phyloP scores from a whole-genome alignment of 768 basidiomycete species.

The Lactifluus volemus region DNA sequence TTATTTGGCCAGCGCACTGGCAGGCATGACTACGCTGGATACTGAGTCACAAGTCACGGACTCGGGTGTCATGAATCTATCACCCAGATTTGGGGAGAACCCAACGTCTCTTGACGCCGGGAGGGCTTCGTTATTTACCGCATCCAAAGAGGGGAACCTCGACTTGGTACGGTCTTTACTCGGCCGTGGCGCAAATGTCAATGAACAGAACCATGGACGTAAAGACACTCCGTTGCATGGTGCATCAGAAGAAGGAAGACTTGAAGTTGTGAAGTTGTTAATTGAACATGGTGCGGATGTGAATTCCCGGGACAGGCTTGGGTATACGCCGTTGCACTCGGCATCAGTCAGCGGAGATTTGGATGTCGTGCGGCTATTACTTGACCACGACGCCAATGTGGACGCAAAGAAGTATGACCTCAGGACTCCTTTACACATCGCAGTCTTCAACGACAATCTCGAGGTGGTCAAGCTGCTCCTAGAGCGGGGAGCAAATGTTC shows the following conservation, averaged over 20 bases:
- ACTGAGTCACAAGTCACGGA: neutral
- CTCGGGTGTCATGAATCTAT: neutral
- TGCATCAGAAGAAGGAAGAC: neutral
- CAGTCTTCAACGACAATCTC: no score
- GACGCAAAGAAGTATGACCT: no score
- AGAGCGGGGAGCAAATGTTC: neutral
- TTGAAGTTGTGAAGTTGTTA: neutral
- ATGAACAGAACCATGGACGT: no score
- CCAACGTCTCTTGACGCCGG: neutral
- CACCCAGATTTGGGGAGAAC: neutral
- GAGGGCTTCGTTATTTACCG: neutral
- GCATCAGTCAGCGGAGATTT: no score
- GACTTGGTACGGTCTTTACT: neutral
- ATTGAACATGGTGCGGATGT: no score
- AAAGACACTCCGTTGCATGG: neutral
- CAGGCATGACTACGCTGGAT: neutral
- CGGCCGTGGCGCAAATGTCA: neutral
- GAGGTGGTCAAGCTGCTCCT: neutral
- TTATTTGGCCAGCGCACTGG: no score
- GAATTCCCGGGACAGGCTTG: no score
- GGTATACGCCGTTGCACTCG: no score
- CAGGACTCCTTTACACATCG: no score
- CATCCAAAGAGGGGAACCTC: neutral
- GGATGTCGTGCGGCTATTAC: no score
- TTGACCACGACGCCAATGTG: no score